Percentiles rank a stretch among this genome's conserved stretches.
Conservation (phyloP, 176 grass and related monocot genomes). For the Carex kokanica region DNA sequence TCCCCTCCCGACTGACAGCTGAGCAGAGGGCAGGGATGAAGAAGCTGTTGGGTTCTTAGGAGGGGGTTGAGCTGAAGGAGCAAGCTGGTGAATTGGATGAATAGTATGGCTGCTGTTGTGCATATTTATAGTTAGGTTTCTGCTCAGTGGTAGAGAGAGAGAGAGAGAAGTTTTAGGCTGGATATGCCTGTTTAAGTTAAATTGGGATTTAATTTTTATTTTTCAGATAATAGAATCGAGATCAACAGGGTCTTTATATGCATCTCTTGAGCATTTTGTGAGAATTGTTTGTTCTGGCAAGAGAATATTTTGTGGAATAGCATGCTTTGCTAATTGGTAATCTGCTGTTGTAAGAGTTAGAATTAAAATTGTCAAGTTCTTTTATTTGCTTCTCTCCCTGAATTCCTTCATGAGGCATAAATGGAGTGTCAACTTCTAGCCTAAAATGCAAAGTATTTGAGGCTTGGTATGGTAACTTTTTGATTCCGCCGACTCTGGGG, state of each 20-base stretch:
- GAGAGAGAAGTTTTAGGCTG: constrained; percentile 2
- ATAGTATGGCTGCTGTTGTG: constrained; percentile 22
- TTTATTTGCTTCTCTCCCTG: background rate
- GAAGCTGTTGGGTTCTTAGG: constrained; percentile 44
- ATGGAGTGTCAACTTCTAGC: background rate
- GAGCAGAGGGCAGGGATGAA: constrained; percentile 58
- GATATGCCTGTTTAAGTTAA: constrained; percentile 19
- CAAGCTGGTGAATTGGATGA: background rate
- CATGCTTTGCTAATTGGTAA: background rate
- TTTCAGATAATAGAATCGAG: constrained; percentile 12
- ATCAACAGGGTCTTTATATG: background rate
- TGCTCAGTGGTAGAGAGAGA: constrained; percentile 10
- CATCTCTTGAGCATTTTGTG: background rate
- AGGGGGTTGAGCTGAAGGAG: background rate
- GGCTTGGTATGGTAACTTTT: background rate
- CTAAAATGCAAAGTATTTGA: background rate
- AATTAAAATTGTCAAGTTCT: background rate
- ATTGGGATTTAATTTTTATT: background rate
- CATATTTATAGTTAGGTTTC: constrained; percentile 22
- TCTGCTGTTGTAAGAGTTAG: background rate
- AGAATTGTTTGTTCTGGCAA: background rate
- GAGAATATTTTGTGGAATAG: background rate
- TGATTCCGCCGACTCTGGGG: background rate
- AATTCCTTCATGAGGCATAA: background rate
- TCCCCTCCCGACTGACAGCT: constrained; percentile 44